Evolutionary conservation across 73 alveolate genomes (phyloP), one percentile per base, ranked within the genome.

Genomic region (Paramecium sonneborni): DNA sequence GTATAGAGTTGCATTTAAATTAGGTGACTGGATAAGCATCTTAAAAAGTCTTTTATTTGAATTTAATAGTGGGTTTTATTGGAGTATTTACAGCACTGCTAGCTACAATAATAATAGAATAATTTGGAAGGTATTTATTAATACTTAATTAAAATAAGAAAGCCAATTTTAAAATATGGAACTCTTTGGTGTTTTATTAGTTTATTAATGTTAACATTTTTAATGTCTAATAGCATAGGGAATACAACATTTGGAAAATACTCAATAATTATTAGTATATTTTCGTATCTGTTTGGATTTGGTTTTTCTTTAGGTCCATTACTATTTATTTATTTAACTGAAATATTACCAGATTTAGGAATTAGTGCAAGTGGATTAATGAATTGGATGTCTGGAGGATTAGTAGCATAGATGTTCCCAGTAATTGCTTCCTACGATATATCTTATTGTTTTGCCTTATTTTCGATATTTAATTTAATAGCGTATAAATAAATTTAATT

Each of bases 331-430:
- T 79, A 79, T 79, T 24, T 79, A 39, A 79, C 90, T 24, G 90
- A 79, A 79, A 79, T 79, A 39, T 41, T 79, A 43, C 90, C 90
- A 43, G 90, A 79, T 15, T 79, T 30, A 39, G 90, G 90, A 18
- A 76, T 72, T 11, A 62, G 84, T 62, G 39, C 44, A 2, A 32
- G 48, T 30, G 84, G 15, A 4, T 57, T 57, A 14, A 62, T 62
- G 24, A 62, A 62, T 62, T 62, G 43, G 84, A 26, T 62, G 46
- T 26, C 46, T 24, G 84, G 84, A 62, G 43, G 84, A 30, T 21
- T 62, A 32, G 43, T 62, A 30, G 46, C 46, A 3, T 26, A 62
- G 12, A 26, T 62, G 84, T 62, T 62, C 24, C 84, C 84, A 24
- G 24, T 62, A 23, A 62, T 62, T 9, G 46, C 48, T 11, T 26